Base-by-base conservation (phyloP, 352 stramenopile genomes). In the Globisporangium emineosum region DNA sequence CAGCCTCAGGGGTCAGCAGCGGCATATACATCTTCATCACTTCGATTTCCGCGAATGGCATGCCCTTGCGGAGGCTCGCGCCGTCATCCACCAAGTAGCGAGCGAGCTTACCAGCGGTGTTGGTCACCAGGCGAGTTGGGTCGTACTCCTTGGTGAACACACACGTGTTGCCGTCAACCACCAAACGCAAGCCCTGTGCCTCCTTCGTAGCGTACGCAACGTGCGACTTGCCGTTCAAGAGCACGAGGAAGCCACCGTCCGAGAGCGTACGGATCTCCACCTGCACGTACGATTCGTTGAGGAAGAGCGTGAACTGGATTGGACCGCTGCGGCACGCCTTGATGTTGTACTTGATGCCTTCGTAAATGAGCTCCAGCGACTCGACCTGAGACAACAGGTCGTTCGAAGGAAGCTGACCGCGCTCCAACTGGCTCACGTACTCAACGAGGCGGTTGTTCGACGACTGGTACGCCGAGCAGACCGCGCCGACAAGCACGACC, bases 21-120 rank as follows among this genome's bases (percentile, higher is more conserved):
- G 97, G 97, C 97, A 99, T 99, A 85, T 99, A 99, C 98, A 99
- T 99, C 86, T 99, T 99, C 98, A 99, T 99, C n/a, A 99, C 98
- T 66, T 96, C 88, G 17, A 96, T 91, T 68, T 96, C 88, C 40
- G 86, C 88, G 69, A 91, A 96, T 63, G 88, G 86, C 79, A 91
- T 94, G 40, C 84, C 86, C 45, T 86, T 85, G 72, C 84, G 84
- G 33, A 96, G 75, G 9, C 94, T 90, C 21, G 95, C 84, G 25
- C 97, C 97, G 69, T 99, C 96, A 33, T 97, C 81, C 29, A 99
- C 96, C n/a, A 99, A 82, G 74, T 98, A 99, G 47, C 98, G 97
- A n/a, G 98, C 97, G 12, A 99, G 83, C 80, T 99, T 99, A 51
- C 98, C 98, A 2, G 97, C 97, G 56, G 98, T 98, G 78, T 99